Evolutionary conservation across 139 green algal genomes (phyloP).

Genomic region (Chlamydomonas schloesseri): DNA sequence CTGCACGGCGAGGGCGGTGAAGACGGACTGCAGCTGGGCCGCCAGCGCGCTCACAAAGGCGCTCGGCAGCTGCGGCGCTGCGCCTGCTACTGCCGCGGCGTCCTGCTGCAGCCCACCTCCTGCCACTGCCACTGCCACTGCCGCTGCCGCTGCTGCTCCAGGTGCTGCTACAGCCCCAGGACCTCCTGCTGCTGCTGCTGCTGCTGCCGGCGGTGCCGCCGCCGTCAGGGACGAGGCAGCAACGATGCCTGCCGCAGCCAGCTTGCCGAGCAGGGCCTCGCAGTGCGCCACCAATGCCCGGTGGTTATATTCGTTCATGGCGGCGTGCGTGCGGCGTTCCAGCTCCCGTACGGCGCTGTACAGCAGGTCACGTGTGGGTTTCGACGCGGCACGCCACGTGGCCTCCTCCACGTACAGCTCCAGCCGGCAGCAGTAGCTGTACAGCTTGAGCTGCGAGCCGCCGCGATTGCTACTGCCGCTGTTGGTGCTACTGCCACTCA

Average conservation of each 20-base stretch:
- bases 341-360: constrained; percentile 48
- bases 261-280: background rate
- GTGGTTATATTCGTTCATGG: constrained; percentile 22
- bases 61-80: too few relatives aligned
- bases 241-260: background rate
- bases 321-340: constrained; percentile 48
- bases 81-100: too few relatives aligned
- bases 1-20: too few relatives aligned
- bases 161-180: background rate
- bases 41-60: too few relatives aligned
- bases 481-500: background rate
- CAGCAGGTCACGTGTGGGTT: constrained; percentile 38
- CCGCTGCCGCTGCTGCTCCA: background rate
- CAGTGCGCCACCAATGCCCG: background rate
- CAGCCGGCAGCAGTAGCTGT: constrained; percentile 69
- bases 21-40: too few relatives aligned
- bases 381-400: constrained; percentile 24
- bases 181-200: too few relatives aligned
- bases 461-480: background rate
- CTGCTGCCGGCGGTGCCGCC: too few relatives aligned
- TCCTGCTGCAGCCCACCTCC: too few relatives aligned
- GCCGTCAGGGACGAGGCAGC: too few relatives aligned
- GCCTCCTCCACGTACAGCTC: constrained; percentile 71
- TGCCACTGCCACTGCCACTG: background rate
- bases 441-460: constrained; percentile 56